A percentile compares a stretch with the other conserved stretches of the same genome.
phyloP scores from a whole-genome alignment of 352 stramenopile genomes.

The Thalassiosira livingstoniorum region DNA sequence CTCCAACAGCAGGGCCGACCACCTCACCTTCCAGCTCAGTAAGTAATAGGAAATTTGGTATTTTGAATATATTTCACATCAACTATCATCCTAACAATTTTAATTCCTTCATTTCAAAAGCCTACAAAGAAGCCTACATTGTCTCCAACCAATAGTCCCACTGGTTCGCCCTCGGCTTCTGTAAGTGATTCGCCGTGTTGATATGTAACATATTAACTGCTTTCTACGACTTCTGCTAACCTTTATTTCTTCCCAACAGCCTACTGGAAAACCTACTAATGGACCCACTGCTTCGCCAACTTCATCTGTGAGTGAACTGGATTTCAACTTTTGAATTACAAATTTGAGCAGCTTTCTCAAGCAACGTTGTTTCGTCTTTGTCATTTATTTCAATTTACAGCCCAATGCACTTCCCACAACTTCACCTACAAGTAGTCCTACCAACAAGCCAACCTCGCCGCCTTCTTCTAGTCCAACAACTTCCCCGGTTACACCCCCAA shows the following conservation, averaged over 20 bases:
- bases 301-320: not conserved
- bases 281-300: too few species aligned
- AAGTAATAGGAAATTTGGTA: too few species aligned
- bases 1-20: too few species aligned
- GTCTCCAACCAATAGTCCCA: not conserved
- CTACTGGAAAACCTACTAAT: too few species aligned
- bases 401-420: not conserved
- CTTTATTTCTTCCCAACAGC: too few species aligned
- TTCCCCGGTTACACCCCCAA: not conserved
- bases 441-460: not conserved
- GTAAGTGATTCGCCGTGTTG: too few species aligned
- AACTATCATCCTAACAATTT: too few species aligned
- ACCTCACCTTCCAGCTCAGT: too few species aligned
- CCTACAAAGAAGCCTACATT: not conserved
- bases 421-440: not conserved
- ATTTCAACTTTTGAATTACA: not conserved
- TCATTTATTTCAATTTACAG: not conserved
- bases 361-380: not conserved
- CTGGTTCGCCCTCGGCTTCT: not conserved
- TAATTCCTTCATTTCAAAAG: too few species aligned
- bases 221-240: too few species aligned
- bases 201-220: too few species aligned
- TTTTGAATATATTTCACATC: too few species aligned
- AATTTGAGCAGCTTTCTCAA: not conserved
- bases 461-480: constrained; percentile 9